Conservation (phyloP, 257 asterid genomes). For the Petunia secreta region DNA sequence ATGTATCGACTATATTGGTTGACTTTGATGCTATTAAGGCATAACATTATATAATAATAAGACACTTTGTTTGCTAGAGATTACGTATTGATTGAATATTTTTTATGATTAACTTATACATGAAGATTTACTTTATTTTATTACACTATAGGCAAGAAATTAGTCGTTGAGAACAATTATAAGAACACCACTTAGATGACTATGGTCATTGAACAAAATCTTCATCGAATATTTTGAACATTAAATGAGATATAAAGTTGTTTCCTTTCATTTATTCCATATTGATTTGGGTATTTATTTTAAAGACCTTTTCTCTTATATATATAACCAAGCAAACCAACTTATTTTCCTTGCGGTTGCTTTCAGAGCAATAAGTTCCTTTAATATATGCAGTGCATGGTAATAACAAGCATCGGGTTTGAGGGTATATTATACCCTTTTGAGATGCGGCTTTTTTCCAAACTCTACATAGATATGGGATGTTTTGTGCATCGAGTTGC, state of each 20-base stretch:
- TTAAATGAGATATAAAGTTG: constrained; percentile 12
- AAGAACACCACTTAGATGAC: neutral
- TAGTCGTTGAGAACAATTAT: neutral
- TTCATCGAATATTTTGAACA: constrained; percentile 2
- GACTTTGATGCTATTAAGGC: neutral
- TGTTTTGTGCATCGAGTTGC: no score
- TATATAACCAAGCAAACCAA: neutral
- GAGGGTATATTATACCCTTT: no score
- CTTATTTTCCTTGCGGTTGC: neutral
- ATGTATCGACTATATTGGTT: neutral
- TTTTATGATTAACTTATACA: neutral
- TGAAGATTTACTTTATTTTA: neutral
- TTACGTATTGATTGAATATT: neutral
- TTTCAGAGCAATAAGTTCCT: neutral
- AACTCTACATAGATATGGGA: no score
- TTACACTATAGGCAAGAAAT: neutral
- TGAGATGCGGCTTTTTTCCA: no score
- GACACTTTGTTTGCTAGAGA: neutral
- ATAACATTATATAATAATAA: neutral
- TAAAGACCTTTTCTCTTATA: neutral
- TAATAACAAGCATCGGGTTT: no score
- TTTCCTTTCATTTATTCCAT: constrained; percentile 11
- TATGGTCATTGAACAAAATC: neutral
- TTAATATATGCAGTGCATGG: no score
- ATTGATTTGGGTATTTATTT: neutral